These are phyloP conservation scores for Hypocrella siamensis DNA, from an alignment of 2,329 filamentous ascomycete genomes.

Conservation along the genomic window DNA sequence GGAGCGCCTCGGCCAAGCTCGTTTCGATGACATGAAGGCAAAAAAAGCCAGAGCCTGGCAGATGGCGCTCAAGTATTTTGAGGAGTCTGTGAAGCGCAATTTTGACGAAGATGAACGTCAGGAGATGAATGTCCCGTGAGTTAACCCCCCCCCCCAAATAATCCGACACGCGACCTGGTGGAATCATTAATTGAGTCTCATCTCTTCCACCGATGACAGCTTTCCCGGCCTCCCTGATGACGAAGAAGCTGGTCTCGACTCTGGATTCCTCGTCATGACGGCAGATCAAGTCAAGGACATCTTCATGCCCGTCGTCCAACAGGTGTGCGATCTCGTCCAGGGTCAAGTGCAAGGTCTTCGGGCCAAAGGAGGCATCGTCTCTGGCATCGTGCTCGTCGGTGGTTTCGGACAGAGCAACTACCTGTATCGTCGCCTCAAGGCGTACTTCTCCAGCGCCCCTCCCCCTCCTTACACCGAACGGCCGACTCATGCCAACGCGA, in stretches of 20 bases:
- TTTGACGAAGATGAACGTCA: slow-evolving; percentile 66
- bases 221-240: slow-evolving; percentile 66
- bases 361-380: slow-evolving; percentile 44
- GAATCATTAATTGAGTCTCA: too few species aligned
- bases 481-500: slow-evolving; percentile 46
- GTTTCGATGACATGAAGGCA: slow-evolving; percentile 59
- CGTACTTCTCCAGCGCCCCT: slow-evolving; percentile 45
- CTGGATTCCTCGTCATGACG: slow-evolving; percentile 60
- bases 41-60: slow-evolving; percentile 71
- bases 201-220: too few species aligned
- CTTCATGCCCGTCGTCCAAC: slow-evolving; percentile 59
- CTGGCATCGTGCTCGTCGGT: slow-evolving; percentile 67
- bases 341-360: slow-evolving; percentile 51
- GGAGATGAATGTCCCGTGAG: slow-evolving; percentile 60
- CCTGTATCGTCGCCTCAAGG: slow-evolving; percentile 54
- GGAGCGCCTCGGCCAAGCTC: slow-evolving; percentile 46
- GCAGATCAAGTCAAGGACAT: slow-evolving; percentile 55
- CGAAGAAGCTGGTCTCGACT: slow-evolving; percentile 58
- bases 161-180: too few species aligned
- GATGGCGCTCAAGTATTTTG: slow-evolving; percentile 64
- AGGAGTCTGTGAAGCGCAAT: slow-evolving; percentile 73
- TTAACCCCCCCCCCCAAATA: too few species aligned
- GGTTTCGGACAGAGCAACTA: slow-evolving; percentile 72
- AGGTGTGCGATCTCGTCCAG: slow-evolving; percentile 52
- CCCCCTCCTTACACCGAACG: slow-evolving; percentile 51